Percentiles rank a stretch among this genome's conserved stretches.
Conservation (phyloP, 192 early-diverging fungal species). For the Backusella luteola region DNA sequence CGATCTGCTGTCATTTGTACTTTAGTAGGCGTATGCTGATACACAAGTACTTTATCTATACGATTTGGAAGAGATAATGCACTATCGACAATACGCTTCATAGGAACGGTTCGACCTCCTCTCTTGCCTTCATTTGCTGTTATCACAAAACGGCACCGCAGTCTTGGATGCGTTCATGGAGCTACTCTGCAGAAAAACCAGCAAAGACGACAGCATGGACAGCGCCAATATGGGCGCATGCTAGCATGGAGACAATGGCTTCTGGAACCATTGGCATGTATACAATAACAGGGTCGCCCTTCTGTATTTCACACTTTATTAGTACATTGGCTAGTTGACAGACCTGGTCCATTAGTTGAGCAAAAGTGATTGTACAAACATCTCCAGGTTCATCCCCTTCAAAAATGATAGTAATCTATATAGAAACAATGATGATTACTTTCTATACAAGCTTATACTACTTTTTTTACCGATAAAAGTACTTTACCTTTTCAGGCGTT, state of each 20-base stretch:
- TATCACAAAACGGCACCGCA: conserved; percentile 78
- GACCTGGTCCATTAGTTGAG: conserved; percentile 80
- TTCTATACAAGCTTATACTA: neutral
- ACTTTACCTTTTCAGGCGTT: conserved; percentile 68
- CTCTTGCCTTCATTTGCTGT: conserved; percentile 93
- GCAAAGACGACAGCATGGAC: conserved; percentile 97
- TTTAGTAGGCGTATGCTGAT: conserved; percentile 79
- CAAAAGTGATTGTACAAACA: conserved; percentile 77
- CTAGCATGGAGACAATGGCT: conserved; percentile 87
- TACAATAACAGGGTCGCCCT: conserved; percentile 92
- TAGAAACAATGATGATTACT: neutral
- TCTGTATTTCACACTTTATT: conserved; percentile 75
- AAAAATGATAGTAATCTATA: conserved; percentile 79
- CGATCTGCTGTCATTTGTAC: conserved; percentile 71
- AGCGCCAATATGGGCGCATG: conserved; percentile 89
- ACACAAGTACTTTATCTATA: conserved; percentile 86
- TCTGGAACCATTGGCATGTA: conserved; percentile 99
- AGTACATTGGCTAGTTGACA: conserved; percentile 84
- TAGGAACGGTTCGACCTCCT: conserved; percentile 81
- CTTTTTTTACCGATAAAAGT: neutral
- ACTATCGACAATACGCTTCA: conserved; percentile 92
- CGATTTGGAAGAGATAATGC: conserved; percentile 63
- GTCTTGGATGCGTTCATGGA: conserved; percentile 90
- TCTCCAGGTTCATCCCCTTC: conserved; percentile 88
- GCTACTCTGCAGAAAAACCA: conserved; percentile 89